phyloP scores from a whole-genome alignment of 805 yeast species.

The Suhomyces sp. region DNA sequence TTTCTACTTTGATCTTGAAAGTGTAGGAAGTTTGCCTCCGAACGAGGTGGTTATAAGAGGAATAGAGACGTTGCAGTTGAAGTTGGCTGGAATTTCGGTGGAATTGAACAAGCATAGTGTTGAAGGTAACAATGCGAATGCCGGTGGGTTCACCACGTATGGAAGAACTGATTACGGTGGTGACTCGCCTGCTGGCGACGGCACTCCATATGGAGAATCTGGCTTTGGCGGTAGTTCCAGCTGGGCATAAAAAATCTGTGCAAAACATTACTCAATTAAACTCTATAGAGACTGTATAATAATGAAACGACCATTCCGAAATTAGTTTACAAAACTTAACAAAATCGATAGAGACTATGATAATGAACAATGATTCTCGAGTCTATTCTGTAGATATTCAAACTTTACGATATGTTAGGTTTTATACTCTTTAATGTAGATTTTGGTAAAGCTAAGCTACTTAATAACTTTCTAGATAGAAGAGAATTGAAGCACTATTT shows the following conservation, averaged over 20 bases:
- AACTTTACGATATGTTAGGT: no score
- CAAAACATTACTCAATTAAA: background rate
- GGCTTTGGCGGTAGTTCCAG: slow-evolving; percentile 12
- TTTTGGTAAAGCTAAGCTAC: no score
- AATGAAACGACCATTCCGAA: background rate
- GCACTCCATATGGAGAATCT: slow-evolving; percentile 14
- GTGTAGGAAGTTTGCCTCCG: slow-evolving; percentile 85
- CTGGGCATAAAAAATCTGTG: background rate
- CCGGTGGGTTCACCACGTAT: slow-evolving; percentile 49
- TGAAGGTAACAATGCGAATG: slow-evolving; percentile 40
- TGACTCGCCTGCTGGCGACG: slow-evolving; percentile 34
- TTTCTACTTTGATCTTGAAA: slow-evolving; percentile 87
- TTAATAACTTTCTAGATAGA: no score
- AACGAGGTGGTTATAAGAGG: slow-evolving; percentile 87
- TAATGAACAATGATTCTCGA: background rate
- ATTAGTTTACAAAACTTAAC: no score
- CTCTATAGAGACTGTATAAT: background rate
- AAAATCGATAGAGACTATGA: no score
- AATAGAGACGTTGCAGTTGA: slow-evolving; percentile 79
- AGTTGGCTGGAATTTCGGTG: slow-evolving; percentile 81
- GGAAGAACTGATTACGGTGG: slow-evolving; percentile 32
- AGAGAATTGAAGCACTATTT: no score
- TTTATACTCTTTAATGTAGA: no score
- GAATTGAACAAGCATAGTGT: slow-evolving; percentile 53
- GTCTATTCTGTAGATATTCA: no score